These are phyloP conservation scores for Tetracentron sinense DNA, from an alignment of 164 flowering plant genomes.

Conservation along the genomic window DNA sequence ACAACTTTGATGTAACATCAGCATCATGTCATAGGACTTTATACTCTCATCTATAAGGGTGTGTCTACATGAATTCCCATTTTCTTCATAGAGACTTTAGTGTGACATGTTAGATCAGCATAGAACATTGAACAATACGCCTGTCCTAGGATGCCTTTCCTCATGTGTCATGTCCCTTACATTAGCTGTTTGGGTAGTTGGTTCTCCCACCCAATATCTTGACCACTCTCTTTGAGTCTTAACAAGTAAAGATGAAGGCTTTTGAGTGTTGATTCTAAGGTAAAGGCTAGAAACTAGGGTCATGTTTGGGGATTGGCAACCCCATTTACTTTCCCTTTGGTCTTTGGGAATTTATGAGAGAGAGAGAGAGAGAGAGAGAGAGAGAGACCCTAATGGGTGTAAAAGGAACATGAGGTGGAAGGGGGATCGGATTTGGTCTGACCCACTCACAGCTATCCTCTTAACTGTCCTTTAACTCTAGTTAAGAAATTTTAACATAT, in stretches of 20 bases:
- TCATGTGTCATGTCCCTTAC: neutral
- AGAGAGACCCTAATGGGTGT: neutral
- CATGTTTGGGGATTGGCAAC: neutral
- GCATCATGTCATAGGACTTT: too few species aligned
- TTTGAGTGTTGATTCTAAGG: neutral
- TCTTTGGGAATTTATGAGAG: neutral
- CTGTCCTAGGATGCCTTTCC: neutral
- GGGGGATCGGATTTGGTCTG: too few species aligned
- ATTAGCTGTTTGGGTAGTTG: neutral
- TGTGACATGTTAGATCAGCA: too few species aligned
- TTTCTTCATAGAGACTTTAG: too few species aligned
- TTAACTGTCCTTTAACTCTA: too few species aligned
- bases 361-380: constrained; percentile 5
- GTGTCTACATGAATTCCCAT: too few species aligned
- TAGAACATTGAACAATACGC: too few species aligned
- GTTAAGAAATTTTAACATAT: too few species aligned
- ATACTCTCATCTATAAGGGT: too few species aligned
- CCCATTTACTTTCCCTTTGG: neutral
- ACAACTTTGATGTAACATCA: too few species aligned
- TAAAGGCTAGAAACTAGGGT: too few species aligned
- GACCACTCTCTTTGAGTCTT: neutral
- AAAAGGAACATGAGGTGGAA: neutral
- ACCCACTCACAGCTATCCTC: too few species aligned
- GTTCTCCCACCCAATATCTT: neutral
- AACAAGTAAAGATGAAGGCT: neutral